Base-by-base conservation (phyloP, 768 basidiomycete species). In the Hemileccinum rubropunctum region DNA sequence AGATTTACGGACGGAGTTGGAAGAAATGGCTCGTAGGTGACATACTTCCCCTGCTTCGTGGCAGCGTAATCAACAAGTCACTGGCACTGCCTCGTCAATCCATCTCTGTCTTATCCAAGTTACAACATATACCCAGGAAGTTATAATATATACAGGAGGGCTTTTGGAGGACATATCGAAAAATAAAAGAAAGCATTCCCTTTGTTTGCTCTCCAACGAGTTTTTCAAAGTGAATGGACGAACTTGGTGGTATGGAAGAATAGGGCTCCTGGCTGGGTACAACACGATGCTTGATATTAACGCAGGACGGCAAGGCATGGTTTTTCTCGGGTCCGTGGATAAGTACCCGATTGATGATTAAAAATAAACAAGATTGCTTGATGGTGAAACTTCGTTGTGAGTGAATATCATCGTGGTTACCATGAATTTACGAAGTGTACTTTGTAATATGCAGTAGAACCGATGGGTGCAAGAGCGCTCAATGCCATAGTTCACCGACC, bases 401-500 rank as follows among this genome's bases (percentile, higher is more conserved):
- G 30, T 45, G 33, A n/a, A n/a, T n/a, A 47, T 21, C 41, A 21
- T 17, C 26, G 33, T 39, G 37, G 42, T 30, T 30, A 42, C 26
- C 50, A 27, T 23, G 23, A 23, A 23, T 32, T n/a, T 30, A 43
- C 30, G 27, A 42, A 56, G 43, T 26, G 40, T 45, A 20, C 4
- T 58, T 50, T 50, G 51, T 23, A 32, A 41, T 23, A 18, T 35
- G 43, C 35, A 23, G 34, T 17, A 34, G 35, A 45, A 45, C 12
- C 6, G n/a, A 36, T 18, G 20, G 21, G 35, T 3, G 33, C n/a
- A 45, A 35, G 41, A 32, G 38, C 28, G 18, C 35, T 67, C 59
- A 79, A 56, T 73, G 73, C 82, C 82, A 85, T 63, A 85, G 69
- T 54, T 83, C 82, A 32, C 84, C 84, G 8, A 73, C 75, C 51